Percentiles rank a stretch among this genome's conserved stretches.
Evolutionary conservation across 768 basidiomycete genomes (phyloP).

Genomic region (Agrocybe pediades): DNA sequence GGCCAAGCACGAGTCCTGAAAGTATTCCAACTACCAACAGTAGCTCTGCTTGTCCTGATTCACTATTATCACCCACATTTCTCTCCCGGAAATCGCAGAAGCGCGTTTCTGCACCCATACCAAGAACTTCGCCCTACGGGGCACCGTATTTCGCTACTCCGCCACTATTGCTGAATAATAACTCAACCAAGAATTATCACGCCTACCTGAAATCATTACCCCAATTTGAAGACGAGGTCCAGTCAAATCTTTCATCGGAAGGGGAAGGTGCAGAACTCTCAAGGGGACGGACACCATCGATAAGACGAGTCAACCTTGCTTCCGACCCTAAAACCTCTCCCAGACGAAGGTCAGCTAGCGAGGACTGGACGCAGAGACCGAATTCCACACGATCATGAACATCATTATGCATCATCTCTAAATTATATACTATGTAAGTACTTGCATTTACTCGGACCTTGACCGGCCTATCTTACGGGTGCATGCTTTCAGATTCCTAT

Average conservation of each 20-base stretch:
- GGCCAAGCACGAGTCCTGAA: constrained; percentile 13
- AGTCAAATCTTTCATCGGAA: constrained; percentile 11
- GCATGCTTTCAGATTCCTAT: constrained; percentile 7
- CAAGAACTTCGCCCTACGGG: constrained; percentile 43
- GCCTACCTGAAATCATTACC: constrained; percentile 25
- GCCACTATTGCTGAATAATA: constrained; percentile 28
- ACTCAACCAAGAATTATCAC: constrained; percentile 18
- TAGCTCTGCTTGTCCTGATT: constrained; percentile 16
- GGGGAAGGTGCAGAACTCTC: constrained; percentile 13
- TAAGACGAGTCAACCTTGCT: constrained; percentile 20
- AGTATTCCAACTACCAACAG: constrained; percentile 3
- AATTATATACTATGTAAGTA: neutral
- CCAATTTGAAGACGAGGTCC: constrained; percentile 27
- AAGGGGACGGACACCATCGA: constrained; percentile 20
- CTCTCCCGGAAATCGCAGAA: constrained; percentile 29
- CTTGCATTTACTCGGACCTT: neutral
- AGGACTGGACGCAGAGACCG: constrained; percentile 24
- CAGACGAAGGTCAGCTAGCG: constrained; percentile 36
- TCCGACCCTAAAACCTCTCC: constrained; percentile 12
- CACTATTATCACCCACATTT: constrained; percentile 21
- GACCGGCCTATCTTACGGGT: neutral
- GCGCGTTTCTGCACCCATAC: constrained; percentile 32
- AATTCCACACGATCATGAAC: constrained; percentile 11
- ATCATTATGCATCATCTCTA: constrained; percentile 19
- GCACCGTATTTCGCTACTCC: constrained; percentile 48